Base-by-base conservation (phyloP, 2,329 filamentous ascomycete genomes). In the Diplocarpon mali region DNA sequence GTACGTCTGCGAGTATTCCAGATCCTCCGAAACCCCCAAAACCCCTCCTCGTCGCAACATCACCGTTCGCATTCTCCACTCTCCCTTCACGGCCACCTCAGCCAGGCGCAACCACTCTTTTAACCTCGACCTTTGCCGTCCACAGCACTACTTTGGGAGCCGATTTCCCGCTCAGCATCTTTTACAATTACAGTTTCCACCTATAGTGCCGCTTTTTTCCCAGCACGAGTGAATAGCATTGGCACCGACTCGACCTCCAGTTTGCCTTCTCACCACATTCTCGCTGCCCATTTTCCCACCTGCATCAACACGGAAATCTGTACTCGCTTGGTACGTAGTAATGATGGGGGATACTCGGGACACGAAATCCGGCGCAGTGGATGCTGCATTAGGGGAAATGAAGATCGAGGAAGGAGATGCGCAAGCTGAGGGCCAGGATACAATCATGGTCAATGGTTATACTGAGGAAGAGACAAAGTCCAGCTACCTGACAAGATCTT, bases 301-400 rank as follows among this genome's bases (percentile, higher is more conserved):
- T 3, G 20, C 20, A 24, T 4, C 20, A 3, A 3, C 4, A 24
- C 20, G 20, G 20, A 24, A 3, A 24, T 7, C 7, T 24, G 20
- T 7, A 24, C 7, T 24, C 7, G 20, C 7, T 24, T 24, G 20
- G 7, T 7, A 24, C 20, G 20, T 24, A 24, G 42, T 38, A 49
- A 63, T 62, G 60, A 57, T 57, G 43, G 57, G 58, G 13, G 55
- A 60, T 38, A 55, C 47, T 34, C 45, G 49, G 37, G 53, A 56
- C 31, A 45, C 47, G 11, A 56, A 56, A 45, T 40, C 54, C 20
- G 58, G 56, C 40, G 53, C 51, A 17, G 58, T 62, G 24, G 57
- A 62, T 43, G 44, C 53, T 38, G 59, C 57, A 35, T 53, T 62
- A 13, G 47, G 53, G 34, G 58, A 56, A n/a, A 61, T 63, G 59